A percentile compares a stretch with the other conserved stretches of the same genome.
Conservation (phyloP, 495 filamentous ascomycete genomes). For the Melanomma pulvis-pyrius region DNA sequence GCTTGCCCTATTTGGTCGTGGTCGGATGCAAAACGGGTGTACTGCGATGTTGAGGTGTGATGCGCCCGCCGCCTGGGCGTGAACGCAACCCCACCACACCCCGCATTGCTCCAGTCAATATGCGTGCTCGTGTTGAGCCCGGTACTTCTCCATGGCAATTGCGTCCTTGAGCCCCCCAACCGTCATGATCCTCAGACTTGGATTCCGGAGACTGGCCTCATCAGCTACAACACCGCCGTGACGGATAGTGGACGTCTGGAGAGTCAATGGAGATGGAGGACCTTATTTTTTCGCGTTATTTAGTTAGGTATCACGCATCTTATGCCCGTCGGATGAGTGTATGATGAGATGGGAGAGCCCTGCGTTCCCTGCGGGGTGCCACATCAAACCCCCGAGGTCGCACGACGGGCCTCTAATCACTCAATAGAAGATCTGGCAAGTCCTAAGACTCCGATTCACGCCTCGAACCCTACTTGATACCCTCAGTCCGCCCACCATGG, state of each 20-base stretch:
- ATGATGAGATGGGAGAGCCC: neutral
- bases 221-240: neutral
- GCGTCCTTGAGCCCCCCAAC: neutral
- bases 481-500: constrained; percentile 1
- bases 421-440: neutral
- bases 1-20: neutral
- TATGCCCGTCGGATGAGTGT: neutral
- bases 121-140: neutral
- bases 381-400: neutral
- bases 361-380: neutral
- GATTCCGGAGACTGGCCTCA: neutral
- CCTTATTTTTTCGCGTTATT: neutral
- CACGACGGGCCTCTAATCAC: neutral
- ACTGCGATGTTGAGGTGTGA: neutral
- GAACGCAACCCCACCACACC: neutral
- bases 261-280: neutral
- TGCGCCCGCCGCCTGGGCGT: neutral
- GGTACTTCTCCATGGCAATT: neutral
- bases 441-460: neutral
- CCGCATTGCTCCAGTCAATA: neutral
- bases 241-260: neutral
- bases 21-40: neutral
- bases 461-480: neutral
- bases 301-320: neutral
- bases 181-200: neutral